Percentiles rank a stretch among this genome's conserved stretches.
Conservation (phyloP, 2,329 filamentous ascomycete species). For the Clonostachys rhizophaga region DNA sequence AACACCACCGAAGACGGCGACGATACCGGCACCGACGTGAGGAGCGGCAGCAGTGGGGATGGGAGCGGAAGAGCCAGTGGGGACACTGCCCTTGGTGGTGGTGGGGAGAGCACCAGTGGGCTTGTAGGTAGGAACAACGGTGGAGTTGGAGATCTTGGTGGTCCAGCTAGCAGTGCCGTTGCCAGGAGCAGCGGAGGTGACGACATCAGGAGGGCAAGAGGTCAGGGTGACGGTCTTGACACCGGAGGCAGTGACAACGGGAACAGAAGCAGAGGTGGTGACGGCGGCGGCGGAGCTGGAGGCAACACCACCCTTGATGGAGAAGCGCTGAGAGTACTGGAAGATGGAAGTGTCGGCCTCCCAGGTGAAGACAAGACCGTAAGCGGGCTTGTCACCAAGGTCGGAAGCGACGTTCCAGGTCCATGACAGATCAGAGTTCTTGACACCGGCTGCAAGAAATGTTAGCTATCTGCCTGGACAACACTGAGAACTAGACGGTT, state of each 20-base stretch:
- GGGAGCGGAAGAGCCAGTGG: neutral
- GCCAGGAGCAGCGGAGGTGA: constrained; percentile 16
- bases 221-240: constrained; percentile 21
- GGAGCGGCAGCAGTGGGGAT: constrained; percentile 16
- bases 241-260: constrained; percentile 17
- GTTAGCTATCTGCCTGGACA: neutral
- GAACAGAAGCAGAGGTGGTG: constrained; percentile 17
- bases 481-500: neutral
- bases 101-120: neutral
- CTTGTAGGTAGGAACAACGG: constrained; percentile 3
- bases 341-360: constrained; percentile 41
- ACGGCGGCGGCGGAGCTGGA: constrained; percentile 10
- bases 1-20: constrained; percentile 32
- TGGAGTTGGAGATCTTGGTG: constrained; percentile 8
- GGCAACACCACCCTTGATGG: constrained; percentile 24
- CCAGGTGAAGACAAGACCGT: constrained; percentile 52
- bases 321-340: constrained; percentile 62
- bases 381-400: constrained; percentile 40
- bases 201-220: constrained; percentile 7
- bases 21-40: constrained; percentile 26
- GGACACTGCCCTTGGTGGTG: neutral
- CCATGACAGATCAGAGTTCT: constrained; percentile 38
- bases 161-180: constrained; percentile 11
- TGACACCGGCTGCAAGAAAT: constrained; percentile 33
- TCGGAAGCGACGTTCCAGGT: constrained; percentile 42